Evolutionary conservation across 1,284 basidiomycete species (phyloP).

Genomic region (Meripilus lineatus): DNA sequence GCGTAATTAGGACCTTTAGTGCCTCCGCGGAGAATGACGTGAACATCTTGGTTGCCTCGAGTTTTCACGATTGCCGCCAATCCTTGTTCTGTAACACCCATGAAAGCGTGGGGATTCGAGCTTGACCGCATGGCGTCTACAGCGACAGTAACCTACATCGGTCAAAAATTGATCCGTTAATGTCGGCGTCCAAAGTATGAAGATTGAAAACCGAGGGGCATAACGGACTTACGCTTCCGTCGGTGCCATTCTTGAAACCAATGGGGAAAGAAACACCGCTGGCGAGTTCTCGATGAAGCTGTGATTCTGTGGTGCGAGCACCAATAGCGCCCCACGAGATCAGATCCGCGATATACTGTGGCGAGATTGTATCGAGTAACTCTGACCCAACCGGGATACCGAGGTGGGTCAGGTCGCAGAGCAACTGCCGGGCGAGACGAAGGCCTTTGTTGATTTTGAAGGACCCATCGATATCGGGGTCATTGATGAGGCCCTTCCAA

Average conservation of each 20-base stretch:
- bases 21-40: constrained; percentile 92
- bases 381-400: constrained; percentile 95
- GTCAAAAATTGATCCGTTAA: background rate
- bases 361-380: constrained; percentile 91
- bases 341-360: constrained; percentile 77
- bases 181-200: background rate
- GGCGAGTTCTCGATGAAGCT: constrained; percentile 90
- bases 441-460: constrained; percentile 98
- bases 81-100: constrained; percentile 95
- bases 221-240: constrained; percentile 67
- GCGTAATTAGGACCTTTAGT: constrained; percentile 85
- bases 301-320: constrained; percentile 92
- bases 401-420: constrained; percentile 84
- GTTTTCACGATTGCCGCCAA: constrained; percentile 96
- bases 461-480: constrained; percentile 89
- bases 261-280: constrained; percentile 88
- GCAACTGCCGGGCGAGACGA: constrained; percentile 79
- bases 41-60: constrained; percentile 86
- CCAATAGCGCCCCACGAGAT: constrained; percentile 98
- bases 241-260: constrained; percentile 99
- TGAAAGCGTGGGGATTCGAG: constrained; percentile 92
- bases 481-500: constrained; percentile 88
- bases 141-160: constrained; percentile 56
- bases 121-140: constrained; percentile 96
- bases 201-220: background rate